Evolutionary conservation across 345 rosid genomes (phyloP), one percentile per base, ranked within the genome.

Genomic region (Mercurialis annua): DNA sequence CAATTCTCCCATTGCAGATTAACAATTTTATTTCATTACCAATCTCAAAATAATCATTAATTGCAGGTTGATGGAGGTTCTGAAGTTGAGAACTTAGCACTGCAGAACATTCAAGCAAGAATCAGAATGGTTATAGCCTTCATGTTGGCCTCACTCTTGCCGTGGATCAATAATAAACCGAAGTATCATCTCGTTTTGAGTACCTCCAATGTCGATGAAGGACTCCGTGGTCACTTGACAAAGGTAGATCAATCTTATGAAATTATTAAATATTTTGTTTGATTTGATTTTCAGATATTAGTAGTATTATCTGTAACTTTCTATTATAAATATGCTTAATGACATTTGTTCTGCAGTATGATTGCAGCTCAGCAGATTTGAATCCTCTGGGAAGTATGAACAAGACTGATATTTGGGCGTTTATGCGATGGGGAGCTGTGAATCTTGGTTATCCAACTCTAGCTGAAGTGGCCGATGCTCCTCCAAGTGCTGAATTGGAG

Each of bases 21-120:
- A 16, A 34, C n/a, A 7, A 16, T 48, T n/a, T 48, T 4, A 6
- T 48, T 9, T 48, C 18, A 20, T 48, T 34, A 34, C 40, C 40
- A 34, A 40, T 40, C 44, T 40, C 44, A 8, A 40, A 40, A 34
- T 9, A 34, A 40, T 40, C 11, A 40, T 40, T 40, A 1, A 20
- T 14, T 7, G 26, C 81, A 90, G 97, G 82, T 93, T 33, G 98
- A 93, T 82, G 98, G 98, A 51, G 98, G 98, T 77, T 90, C 97
- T 43, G 80, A 82, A 18, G 71, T 66, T 55, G 98, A 93, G 86
- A 93, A 93, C 76, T 83, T 93, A 58, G 98, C 97, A 21, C 80
- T 93, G 78, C 98, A 93, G 81, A 93, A 93, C 77, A 90, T 93
- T 76, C 98, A 93, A 85, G 98, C 98, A 56, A 83, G 98, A 76